Conservation (phyloP, 108 stramenopile genomes). For the Pseudonitzschia multistriata region DNA sequence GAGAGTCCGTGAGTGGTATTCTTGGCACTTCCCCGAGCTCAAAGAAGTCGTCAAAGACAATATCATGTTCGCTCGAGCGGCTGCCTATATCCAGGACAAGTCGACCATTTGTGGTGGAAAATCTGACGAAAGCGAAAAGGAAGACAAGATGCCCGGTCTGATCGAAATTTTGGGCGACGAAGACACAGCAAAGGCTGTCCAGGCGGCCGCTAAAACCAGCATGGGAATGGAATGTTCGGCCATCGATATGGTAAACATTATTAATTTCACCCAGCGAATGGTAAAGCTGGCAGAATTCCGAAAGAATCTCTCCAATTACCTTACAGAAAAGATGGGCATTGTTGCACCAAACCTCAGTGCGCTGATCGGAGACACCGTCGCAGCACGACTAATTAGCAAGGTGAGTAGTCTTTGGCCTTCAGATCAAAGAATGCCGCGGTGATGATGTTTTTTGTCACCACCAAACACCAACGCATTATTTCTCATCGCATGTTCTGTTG, state of each 20-base stretch:
- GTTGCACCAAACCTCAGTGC: slow-evolving; percentile 98
- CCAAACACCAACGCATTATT: not conserved
- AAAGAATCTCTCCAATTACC: slow-evolving; percentile 87
- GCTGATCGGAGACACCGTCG: slow-evolving; percentile 98
- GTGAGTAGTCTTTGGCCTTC: slow-evolving; percentile 41
- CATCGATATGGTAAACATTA: slow-evolving; percentile 97
- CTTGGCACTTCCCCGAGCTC: slow-evolving; percentile 99
- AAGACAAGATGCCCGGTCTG: slow-evolving; percentile 77
- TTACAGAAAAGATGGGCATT: slow-evolving; percentile 94
- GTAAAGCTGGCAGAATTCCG: slow-evolving; percentile 96
- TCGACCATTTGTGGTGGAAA: slow-evolving; percentile 45
- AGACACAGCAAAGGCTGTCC: slow-evolving; percentile 87
- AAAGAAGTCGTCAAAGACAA: slow-evolving; percentile 96
- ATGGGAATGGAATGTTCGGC: slow-evolving; percentile 99
- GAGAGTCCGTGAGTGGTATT: slow-evolving; percentile 99
- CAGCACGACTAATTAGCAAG: slow-evolving; percentile 98
- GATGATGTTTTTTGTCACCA: not conserved
- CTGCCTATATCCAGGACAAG: slow-evolving; percentile 88
- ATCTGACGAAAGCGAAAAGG: slow-evolving; percentile 41
- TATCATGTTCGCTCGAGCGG: slow-evolving; percentile 93
- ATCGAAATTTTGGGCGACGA: slow-evolving; percentile 89
- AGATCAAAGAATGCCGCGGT: not conserved
- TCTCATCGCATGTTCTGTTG: not conserved
- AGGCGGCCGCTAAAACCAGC: slow-evolving; percentile 88
- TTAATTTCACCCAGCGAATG: slow-evolving; percentile 96